Evolutionary conservation across 495 filamentous ascomycete genomes (phyloP), one percentile per base, ranked within the genome.

Genomic region (Xylaria palmicola): DNA sequence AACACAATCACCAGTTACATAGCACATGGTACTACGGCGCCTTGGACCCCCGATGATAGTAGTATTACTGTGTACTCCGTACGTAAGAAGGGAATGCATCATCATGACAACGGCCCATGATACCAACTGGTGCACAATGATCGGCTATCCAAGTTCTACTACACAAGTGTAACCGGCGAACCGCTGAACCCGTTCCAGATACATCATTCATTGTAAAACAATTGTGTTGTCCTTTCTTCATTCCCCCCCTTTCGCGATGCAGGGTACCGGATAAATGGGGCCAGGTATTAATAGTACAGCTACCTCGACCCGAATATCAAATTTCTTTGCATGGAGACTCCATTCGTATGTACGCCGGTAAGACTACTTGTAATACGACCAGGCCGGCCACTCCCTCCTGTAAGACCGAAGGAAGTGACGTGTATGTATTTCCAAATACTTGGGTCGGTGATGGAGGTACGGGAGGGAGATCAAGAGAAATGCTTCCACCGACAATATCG

Each of bases 61-160:
- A 17, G 48, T 51, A 32, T n/a, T n/a, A n/a, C n/a, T n/a, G n/a
- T n/a, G n/a, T n/a, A n/a, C n/a, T n/a, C n/a, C n/a, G n/a, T n/a
- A n/a, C n/a, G n/a, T n/a, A n/a, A n/a, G n/a, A n/a, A n/a, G 34
- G 48, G n/a, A 36, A 51, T 51, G 48, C 32, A 12, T 51, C 48
- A 34, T 34, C n/a, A 32, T 13, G 8, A 51, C 20, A 9, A 26
- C 15, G 45, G 45, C 48, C 32, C 5, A 34, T 34, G 48, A n/a
- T n/a, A n/a, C n/a, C 48, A 1, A 2, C n/a, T n/a, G 27, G 27
- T 50, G 45, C 26, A 12, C 8, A n/a, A n/a, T n/a, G n/a, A n/a
- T n/a, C n/a, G n/a, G n/a, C n/a, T n/a, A n/a, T n/a, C n/a, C n/a
- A n/a, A n/a, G n/a, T n/a, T n/a, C n/a, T n/a, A n/a, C n/a, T n/a